phyloP scores from a whole-genome alignment of 805 yeast genomes.

The Saturnispora halmiae region DNA sequence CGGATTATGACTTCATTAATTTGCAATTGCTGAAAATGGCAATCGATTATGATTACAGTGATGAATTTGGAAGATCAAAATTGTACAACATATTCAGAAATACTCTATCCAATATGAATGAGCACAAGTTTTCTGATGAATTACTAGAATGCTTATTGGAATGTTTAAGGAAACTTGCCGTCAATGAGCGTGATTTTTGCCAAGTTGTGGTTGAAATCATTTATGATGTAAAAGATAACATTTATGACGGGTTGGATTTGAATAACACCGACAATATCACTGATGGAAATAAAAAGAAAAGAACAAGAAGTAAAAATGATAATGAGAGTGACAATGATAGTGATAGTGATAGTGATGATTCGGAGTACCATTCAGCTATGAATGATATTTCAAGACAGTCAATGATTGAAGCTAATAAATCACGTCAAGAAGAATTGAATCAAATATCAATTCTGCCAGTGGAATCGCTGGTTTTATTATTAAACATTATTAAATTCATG shows the following conservation, averaged over 20 bases:
- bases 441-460: conserved; percentile 36
- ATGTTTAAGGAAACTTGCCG: conserved; percentile 61
- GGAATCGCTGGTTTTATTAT: conserved; percentile 49
- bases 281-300: conserved; percentile 1
- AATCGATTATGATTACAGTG: conserved; percentile 71
- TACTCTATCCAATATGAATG: conserved; percentile 45
- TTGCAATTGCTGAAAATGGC: conserved; percentile 65
- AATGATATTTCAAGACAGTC: conserved; percentile 28
- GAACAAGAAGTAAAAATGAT: neutral
- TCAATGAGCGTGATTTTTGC: conserved; percentile 75
- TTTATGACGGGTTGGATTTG: conserved; percentile 28
- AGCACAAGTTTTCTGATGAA: conserved; percentile 35
- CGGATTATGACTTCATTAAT: conserved; percentile 62
- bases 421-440: conserved; percentile 26
- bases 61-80: conserved; percentile 81
- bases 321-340: conserved; percentile 12
- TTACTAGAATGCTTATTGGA: conserved; percentile 48
- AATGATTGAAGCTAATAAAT: conserved; percentile 24
- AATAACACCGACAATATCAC: conserved; percentile 6
- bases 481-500: conserved; percentile 59
- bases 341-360: conserved; percentile 19
- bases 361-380: conserved; percentile 23
- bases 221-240: conserved; percentile 72
- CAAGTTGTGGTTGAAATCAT: conserved; percentile 79
- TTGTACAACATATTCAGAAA: conserved; percentile 54